phyloP scores from a whole-genome alignment of 441 rosid genomes.

The Populus trichocarpa region DNA sequence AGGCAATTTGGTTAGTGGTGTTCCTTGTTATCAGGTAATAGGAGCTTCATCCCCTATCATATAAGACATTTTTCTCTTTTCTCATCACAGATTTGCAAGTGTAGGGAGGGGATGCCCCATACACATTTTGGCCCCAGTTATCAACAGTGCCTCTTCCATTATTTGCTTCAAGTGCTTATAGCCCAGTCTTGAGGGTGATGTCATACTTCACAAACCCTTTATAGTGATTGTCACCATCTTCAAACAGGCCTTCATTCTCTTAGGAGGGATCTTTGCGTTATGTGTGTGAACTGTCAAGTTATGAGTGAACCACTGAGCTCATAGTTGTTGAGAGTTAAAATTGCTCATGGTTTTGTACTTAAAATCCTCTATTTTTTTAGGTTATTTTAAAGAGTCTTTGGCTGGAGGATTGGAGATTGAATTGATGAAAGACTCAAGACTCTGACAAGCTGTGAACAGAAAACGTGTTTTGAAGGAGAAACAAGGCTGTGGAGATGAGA shows the following conservation, averaged over 20 bases:
- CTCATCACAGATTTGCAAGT: slow-evolving; percentile 9
- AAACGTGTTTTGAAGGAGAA: background rate
- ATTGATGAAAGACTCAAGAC: background rate
- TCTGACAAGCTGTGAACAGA: background rate
- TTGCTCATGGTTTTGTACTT: background rate
- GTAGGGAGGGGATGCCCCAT: slow-evolving; percentile 14
- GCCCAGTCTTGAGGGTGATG: slow-evolving; percentile 14
- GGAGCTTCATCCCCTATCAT: slow-evolving; percentile 13
- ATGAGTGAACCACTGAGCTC: background rate
- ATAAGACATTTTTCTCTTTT: background rate
- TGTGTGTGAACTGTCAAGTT: background rate
- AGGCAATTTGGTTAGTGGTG: slow-evolving; percentile 12
- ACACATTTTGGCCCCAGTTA: slow-evolving; percentile 17
- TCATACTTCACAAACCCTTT: slow-evolving; percentile 12
- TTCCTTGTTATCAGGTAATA: background rate
- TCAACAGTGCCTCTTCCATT: slow-evolving; percentile 16
- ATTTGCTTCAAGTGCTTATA: slow-evolving; percentile 10
- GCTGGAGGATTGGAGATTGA: slow-evolving; percentile 15
- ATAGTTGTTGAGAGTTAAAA: background rate
- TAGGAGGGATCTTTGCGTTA: background rate
- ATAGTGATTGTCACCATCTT: slow-evolving; percentile 12
- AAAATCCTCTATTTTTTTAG: background rate
- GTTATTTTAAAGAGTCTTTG: background rate
- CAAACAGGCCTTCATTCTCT: background rate
- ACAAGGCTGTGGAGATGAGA: background rate